phyloP scores from a whole-genome alignment of 2,329 filamentous ascomycete species.

The Exophiala spinifera region DNA sequence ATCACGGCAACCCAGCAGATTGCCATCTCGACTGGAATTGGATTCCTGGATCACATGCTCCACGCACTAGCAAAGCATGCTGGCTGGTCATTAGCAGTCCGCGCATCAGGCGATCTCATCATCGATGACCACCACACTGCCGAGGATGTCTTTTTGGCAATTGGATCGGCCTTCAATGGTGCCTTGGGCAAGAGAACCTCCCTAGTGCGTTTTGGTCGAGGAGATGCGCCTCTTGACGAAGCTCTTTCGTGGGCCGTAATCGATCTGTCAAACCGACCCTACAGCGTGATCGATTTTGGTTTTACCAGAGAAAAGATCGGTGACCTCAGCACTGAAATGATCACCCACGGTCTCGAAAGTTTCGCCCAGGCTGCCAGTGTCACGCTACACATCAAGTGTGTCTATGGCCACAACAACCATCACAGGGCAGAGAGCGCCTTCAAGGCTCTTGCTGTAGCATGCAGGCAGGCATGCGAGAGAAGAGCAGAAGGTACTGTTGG shows the following conservation, averaged over 20 bases:
- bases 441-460: slow-evolving; percentile 88
- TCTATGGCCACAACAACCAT: slow-evolving; percentile 90
- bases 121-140: slow-evolving; percentile 99
- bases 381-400: slow-evolving; percentile 92
- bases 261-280: slow-evolving; percentile 90
- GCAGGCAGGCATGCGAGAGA: slow-evolving; percentile 70
- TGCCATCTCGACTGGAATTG: slow-evolving; percentile 86
- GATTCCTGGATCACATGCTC: slow-evolving; percentile 98
- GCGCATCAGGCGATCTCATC: slow-evolving; percentile 84
- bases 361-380: slow-evolving; percentile 87
- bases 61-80: slow-evolving; percentile 95
- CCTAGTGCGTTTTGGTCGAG: slow-evolving; percentile 84
- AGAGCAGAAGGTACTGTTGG: slow-evolving; percentile 73
- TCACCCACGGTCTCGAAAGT: slow-evolving; percentile 90
- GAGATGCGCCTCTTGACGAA: slow-evolving; percentile 92
- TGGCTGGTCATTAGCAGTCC: slow-evolving; percentile 83
- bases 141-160: slow-evolving; percentile 89
- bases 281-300: slow-evolving; percentile 76
- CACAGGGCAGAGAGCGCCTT: slow-evolving; percentile 95
- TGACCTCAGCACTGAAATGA: slow-evolving; percentile 91
- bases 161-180: slow-evolving; percentile 78
- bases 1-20: slow-evolving; percentile 81
- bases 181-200: slow-evolving; percentile 76
- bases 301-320: slow-evolving; percentile 90
- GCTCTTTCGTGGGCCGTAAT: slow-evolving; percentile 90